A percentile compares a stretch with the other conserved stretches of the same genome.
Conservation (phyloP, 2,329 filamentous ascomycete species). For the Colletotrichum orchidophilum region DNA sequence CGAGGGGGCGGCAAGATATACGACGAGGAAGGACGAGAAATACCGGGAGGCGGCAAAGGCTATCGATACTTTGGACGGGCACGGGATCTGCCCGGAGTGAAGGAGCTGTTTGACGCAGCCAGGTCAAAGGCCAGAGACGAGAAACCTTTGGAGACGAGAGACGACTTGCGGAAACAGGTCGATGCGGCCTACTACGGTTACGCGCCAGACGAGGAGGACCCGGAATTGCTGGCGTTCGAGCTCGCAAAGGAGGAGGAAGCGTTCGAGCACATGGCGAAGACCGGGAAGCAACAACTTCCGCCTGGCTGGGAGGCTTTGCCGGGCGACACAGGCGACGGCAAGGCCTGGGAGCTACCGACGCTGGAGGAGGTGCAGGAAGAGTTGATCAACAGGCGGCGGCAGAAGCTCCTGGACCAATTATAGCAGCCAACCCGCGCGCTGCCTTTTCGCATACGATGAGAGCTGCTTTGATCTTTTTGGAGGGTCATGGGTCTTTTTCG, state of each 20-base stretch:
- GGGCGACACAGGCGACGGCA: conserved; percentile 85
- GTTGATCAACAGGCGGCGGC: conserved; percentile 84
- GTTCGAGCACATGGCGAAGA: conserved; percentile 70
- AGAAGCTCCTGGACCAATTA: conserved; percentile 86
- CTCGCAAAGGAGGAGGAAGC: conserved; percentile 84
- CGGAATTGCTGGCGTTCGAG: conserved; percentile 82
- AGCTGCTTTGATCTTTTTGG: not conserved
- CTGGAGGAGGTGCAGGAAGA: conserved; percentile 95
- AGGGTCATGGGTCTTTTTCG: not conserved
- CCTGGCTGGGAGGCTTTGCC: conserved; percentile 86
- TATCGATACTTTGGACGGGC: conserved; percentile 96
- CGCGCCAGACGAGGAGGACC: conserved; percentile 91
- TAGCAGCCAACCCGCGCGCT: conserved; percentile 36
- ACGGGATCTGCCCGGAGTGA: conserved; percentile 89
- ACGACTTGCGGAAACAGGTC: conserved; percentile 78
- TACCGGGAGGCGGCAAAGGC: conserved; percentile 81
- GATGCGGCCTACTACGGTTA: conserved; percentile 98
- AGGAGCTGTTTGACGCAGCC: conserved; percentile 89
- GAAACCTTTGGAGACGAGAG: conserved; percentile 72
- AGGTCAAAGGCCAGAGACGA: conserved; percentile 64
- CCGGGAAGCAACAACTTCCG: conserved; percentile 65
- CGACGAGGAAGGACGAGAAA: conserved; percentile 78
- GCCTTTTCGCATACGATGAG: not conserved
- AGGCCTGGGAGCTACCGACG: conserved; percentile 84
- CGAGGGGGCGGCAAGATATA: conserved; percentile 75